phyloP scores from a whole-genome alignment of 2,329 filamentous ascomycete genomes.

The Exophiala aquamarina region DNA sequence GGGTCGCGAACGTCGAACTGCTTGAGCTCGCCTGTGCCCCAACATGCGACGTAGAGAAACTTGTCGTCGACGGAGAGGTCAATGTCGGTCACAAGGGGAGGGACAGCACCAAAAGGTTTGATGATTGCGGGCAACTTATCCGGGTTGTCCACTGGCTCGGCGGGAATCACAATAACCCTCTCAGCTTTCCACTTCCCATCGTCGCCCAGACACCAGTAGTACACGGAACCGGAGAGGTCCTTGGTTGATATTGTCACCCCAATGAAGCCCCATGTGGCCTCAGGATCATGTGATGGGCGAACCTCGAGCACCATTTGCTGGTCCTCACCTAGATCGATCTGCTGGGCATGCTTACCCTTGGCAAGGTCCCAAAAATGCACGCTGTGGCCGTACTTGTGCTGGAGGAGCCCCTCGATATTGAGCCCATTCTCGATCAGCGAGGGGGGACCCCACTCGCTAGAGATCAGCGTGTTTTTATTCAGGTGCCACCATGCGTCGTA shows the following conservation, averaged over 20 bases:
- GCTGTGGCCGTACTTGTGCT: too few species aligned
- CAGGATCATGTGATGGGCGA: constrained; percentile 7
- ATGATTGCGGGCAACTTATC: constrained; percentile 3
- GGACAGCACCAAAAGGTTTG: constrained; percentile 7
- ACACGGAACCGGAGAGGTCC: constrained; percentile 8
- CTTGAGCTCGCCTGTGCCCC: constrained; percentile 9
- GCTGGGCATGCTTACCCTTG: too few species aligned
- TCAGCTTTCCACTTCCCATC: constrained; percentile 44
- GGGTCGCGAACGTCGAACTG: constrained; percentile 10
- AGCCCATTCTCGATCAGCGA: too few species aligned
- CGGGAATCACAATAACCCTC: constrained; percentile 54
- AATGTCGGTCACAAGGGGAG: constrained; percentile 8
- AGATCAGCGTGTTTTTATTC: too few species aligned
- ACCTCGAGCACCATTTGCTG: constrained; percentile 9
- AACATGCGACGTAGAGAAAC: constrained; percentile 11
- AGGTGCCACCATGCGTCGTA: too few species aligned
- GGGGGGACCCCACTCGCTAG: too few species aligned
- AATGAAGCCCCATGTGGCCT: constrained; percentile 9
- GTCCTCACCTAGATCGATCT: constrained; percentile 7
- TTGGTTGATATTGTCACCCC: constrained; percentile 7
- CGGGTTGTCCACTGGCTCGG: constrained; percentile 47
- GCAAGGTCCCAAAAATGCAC: too few species aligned
- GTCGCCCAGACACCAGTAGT: constrained; percentile 3
- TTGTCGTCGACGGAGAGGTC: constrained; percentile 10
- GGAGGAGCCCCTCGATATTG: too few species aligned